Evolutionary conservation across 768 basidiomycete genomes (phyloP).

Genomic region (Leccinum truebloodii): DNA sequence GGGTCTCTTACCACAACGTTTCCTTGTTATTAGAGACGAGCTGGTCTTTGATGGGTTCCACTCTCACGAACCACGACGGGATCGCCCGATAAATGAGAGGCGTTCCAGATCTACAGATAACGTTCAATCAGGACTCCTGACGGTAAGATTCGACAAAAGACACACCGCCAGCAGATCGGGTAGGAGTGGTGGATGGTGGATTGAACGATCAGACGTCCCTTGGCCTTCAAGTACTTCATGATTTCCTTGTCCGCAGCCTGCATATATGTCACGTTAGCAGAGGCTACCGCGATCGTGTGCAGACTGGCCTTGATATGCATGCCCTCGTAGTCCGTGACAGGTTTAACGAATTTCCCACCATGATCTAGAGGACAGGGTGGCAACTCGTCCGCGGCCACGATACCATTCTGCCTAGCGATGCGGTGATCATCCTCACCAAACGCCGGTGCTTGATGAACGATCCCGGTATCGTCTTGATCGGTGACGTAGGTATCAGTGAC

Average conservation of each 20-base stretch:
- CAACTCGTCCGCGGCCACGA: constrained; percentile 85
- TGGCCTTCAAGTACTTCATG: constrained; percentile 84
- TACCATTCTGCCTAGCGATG: constrained; percentile 79
- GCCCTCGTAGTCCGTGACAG: constrained; percentile 89
- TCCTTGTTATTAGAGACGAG: constrained; percentile 88
- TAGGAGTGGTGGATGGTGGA: constrained; percentile 88
- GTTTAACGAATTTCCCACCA: constrained; percentile 79
- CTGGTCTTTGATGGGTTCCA: constrained; percentile 79
- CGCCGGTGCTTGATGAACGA: constrained; percentile 97
- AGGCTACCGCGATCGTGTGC: neutral
- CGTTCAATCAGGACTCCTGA: neutral
- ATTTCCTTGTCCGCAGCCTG: constrained; percentile 96
- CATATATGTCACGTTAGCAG: constrained; percentile 2
- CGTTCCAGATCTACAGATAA: constrained; percentile 72
- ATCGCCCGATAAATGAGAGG: constrained; percentile 96
- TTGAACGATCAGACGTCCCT: constrained; percentile 86
- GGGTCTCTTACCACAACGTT: constrained; percentile 73
- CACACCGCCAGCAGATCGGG: constrained; percentile 95
- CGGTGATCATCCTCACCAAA: constrained; percentile 99
- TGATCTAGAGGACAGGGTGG: constrained; percentile 98
- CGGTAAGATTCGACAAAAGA: neutral
- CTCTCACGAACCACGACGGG: constrained; percentile 94
- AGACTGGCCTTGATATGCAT: constrained; percentile 79
- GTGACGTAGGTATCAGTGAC: constrained; percentile 93
- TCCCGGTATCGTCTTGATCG: constrained; percentile 91